Evolutionary conservation across 805 yeast species (phyloP), one percentile per base, ranked within the genome.

Genomic region (Monosporozyma aerobia): DNA sequence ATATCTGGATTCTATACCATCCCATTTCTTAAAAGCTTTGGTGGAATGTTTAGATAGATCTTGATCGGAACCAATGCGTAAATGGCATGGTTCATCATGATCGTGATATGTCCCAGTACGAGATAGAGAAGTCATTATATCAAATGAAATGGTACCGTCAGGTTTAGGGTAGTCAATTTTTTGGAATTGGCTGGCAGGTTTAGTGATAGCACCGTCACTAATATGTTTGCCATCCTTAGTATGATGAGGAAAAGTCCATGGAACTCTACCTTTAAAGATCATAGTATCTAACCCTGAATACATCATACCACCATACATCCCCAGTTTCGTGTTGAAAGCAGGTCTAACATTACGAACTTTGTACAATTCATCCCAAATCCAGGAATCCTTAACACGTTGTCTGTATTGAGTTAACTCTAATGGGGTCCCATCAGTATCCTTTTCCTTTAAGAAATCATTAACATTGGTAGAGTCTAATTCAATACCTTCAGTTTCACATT

Each of bases 101-200:
- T 87, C 90, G 67, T 94, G 99, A 69, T 82, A 85, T 1, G 99
- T 94, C 41, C 98, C 99, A 0, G 99, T 92, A 64, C 99, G 78
- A 14, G 95, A 85, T 8, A 94, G 98, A n/a, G 94, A 86, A 0
- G 99, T 94, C 62, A 90, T 73, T 29, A 94, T 76, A 69, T 94
- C 99, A 69, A 94, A 94, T 0, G 97, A 83, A 49, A 94, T 75
- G 61, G 80, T 79, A n/a, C 94, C 94, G 69, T 94, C 99, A 10
- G 98, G 97, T 69, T 94, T 94, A 45, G 97, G 96, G 67, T 94
- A 94, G 9, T 82, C 87, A 52, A 90, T 90, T 29, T 88, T 87
- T 56, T 74, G 68, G 70, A 66, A 84, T 49, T 82, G 68, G 13
- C 74, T 68, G 1, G 99, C 98, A 2, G 77, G 73, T 61, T 77